A percentile compares a stretch with the other conserved stretches of the same genome.
Evolutionary conservation across 495 filamentous ascomycete genomes (phyloP).

Genomic region (Daldinia decipiens): DNA sequence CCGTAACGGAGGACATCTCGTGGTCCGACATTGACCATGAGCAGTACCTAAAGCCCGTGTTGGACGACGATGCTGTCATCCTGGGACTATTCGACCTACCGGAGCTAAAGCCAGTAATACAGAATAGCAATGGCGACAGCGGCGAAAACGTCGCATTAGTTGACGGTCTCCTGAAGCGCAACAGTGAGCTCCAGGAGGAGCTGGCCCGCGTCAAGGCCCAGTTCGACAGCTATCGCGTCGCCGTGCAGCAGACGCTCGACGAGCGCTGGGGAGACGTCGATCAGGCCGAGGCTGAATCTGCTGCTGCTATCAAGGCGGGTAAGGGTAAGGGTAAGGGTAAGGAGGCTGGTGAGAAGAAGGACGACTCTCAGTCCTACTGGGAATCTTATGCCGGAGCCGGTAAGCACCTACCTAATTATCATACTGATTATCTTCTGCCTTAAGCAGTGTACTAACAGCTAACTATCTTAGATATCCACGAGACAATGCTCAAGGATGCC

Average conservation of each 20-base stretch:
- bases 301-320: slow-evolving; percentile 17
- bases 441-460: background rate
- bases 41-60: slow-evolving; percentile 77
- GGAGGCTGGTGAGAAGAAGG: slow-evolving; percentile 50
- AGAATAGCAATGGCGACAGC: slow-evolving; percentile 39
- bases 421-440: background rate
- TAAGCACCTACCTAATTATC: slow-evolving; percentile 5
- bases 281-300: slow-evolving; percentile 38
- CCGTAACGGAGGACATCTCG: slow-evolving; percentile 64
- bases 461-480: slow-evolving; percentile 75
- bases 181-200: slow-evolving; percentile 75
- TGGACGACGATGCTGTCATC: slow-evolving; percentile 91
- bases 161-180: slow-evolving; percentile 62
- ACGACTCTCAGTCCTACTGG: slow-evolving; percentile 78
- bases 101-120: slow-evolving; percentile 45
- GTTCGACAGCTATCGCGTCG: slow-evolving; percentile 75
- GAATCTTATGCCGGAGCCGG: slow-evolving; percentile 71
- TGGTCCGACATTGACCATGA: slow-evolving; percentile 74
- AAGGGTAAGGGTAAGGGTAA: slow-evolving; percentile 43
- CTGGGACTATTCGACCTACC: slow-evolving; percentile 83
- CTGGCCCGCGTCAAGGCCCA: slow-evolving; percentile 70
- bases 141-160: slow-evolving; percentile 54
- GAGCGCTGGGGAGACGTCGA: slow-evolving; percentile 68
- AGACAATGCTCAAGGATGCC: slow-evolving; percentile 94
- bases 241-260: slow-evolving; percentile 76